These are phyloP conservation scores for Camelina neglecta DNA, from an alignment of 345 rosid species.

Conservation along the genomic window DNA sequence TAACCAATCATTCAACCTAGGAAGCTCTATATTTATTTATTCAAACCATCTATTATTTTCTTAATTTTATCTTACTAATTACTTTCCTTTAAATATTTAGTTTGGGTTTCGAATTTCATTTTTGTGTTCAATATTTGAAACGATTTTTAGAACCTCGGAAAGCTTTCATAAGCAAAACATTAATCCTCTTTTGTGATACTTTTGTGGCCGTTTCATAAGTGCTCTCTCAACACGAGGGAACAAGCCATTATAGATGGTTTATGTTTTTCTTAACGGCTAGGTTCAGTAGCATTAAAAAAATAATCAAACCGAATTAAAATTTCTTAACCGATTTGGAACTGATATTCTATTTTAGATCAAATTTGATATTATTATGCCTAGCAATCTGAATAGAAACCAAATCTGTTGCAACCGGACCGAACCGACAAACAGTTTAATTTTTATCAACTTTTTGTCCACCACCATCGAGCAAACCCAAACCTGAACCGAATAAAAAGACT, in stretches of 20 bases:
- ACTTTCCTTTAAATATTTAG: not conserved
- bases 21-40: not conserved
- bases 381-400: not conserved
- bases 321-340: not conserved
- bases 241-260: not conserved
- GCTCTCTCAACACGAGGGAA: not conserved
- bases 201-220: not conserved
- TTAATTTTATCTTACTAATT: not conserved
- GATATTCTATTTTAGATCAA: not conserved
- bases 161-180: not conserved
- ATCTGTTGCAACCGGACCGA: not conserved
- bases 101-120: not conserved
- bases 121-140: not conserved
- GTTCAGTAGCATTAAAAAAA: not conserved
- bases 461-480: not conserved
- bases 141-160: not conserved
- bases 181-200: not conserved
- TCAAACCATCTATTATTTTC: not conserved
- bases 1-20: slow-evolving; percentile 36
- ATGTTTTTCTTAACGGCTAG: not conserved
- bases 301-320: not conserved
- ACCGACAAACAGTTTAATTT: not conserved
- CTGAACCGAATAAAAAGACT: not conserved
- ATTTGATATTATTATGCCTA: not conserved
- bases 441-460: not conserved